A percentile compares a stretch with the other conserved stretches of the same genome.
phyloP scores from a whole-genome alignment of 2,329 filamentous ascomycete species.

The Beauveria scarabaeidicola region DNA sequence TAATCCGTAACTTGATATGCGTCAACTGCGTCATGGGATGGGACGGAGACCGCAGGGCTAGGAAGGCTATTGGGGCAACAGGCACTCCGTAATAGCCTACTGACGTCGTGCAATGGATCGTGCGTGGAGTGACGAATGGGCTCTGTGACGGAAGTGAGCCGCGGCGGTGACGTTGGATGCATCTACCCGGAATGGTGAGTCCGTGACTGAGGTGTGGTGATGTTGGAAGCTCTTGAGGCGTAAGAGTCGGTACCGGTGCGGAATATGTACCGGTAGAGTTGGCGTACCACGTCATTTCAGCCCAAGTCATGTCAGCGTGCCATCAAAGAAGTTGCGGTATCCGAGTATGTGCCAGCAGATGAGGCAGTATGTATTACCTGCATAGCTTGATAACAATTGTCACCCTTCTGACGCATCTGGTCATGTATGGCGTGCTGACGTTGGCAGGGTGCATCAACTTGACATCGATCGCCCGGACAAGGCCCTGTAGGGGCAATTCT shows the following conservation, averaged over 20 bases:
- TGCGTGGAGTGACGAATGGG: neutral
- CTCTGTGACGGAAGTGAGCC: neutral
- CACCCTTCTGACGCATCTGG: no score
- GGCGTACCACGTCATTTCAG: neutral
- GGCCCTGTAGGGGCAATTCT: neutral
- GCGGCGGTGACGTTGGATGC: neutral
- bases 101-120: neutral
- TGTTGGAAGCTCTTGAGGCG: neutral
- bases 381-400: no score
- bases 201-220: neutral
- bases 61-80: neutral
- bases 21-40: neutral
- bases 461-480: neutral
- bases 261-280: neutral
- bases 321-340: neutral
- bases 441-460: neutral
- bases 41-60: neutral
- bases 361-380: neutral
- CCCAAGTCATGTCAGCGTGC: neutral
- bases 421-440: slow-evolving; percentile 1
- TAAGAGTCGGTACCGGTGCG: neutral
- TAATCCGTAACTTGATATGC: neutral
- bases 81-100: neutral
- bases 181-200: neutral
- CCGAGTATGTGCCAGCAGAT: neutral